Conservation (phyloP, 2,329 filamentous ascomycete genomes). For the Penicillium sp. region DNA sequence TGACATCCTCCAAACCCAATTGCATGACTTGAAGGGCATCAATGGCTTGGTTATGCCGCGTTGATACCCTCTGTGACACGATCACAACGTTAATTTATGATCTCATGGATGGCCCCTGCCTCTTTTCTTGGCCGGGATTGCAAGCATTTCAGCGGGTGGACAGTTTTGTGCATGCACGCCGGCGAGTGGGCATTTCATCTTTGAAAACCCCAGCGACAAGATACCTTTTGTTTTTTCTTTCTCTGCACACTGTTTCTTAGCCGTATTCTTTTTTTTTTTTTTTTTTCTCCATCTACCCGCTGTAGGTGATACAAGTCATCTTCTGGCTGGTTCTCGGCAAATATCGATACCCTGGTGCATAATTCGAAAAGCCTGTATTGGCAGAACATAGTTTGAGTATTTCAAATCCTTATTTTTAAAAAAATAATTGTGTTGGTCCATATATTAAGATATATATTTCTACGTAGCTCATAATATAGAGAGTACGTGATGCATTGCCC, state of each 20-base stretch:
- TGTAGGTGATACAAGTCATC: slow-evolving; percentile 2
- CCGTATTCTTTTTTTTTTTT: background rate
- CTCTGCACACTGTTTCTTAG: slow-evolving; percentile 1
- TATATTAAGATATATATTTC: background rate
- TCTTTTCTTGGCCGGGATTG: slow-evolving; percentile 12
- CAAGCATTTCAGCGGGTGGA: slow-evolving; percentile 29
- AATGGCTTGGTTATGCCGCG: slow-evolving; percentile 40
- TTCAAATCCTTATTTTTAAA: background rate
- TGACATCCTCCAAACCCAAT: slow-evolving; percentile 55
- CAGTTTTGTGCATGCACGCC: slow-evolving; percentile 11
- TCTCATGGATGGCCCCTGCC: slow-evolving; percentile 7
- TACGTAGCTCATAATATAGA: background rate
- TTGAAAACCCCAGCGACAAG: slow-evolving; percentile 13
- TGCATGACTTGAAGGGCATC: slow-evolving; percentile 49
- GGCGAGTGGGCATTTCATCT: slow-evolving; percentile 24
- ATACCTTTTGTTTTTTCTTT: slow-evolving; percentile 20
- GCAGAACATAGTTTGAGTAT: background rate
- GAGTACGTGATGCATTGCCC: background rate
- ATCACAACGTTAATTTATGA: slow-evolving; percentile 22
- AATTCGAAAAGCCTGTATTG: slow-evolving; percentile 1
- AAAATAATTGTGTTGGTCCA: background rate
- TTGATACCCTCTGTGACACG: slow-evolving; percentile 27
- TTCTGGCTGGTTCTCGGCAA: slow-evolving; percentile 5
- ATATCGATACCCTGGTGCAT: slow-evolving; percentile 13
- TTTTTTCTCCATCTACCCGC: background rate